Evolutionary conservation across 441 rosid genomes (phyloP), one percentile per base, ranked within the genome.

Genomic region (Theobroma grandiflorum): DNA sequence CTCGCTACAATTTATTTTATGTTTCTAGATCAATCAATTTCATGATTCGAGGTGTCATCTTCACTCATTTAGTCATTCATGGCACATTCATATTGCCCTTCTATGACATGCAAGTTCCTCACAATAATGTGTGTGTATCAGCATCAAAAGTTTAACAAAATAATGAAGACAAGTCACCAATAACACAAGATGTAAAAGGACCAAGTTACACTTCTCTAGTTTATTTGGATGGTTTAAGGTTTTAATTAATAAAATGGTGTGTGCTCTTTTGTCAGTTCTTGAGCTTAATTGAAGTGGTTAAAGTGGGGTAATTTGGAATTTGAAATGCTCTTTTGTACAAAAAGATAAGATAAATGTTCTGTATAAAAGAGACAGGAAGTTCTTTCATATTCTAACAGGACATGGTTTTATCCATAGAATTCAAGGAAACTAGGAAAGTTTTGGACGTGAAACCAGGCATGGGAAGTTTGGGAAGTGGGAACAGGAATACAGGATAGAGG

Each of bases 401-500:
- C 14, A 18, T 55, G 59, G 18, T 18, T 55, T 18, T 18, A 18
- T 55, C 5, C 22, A 58, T 62, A 11, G 40, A 62, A 5, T 33
- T 62, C 66, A 31, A 31, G 16, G 64, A 59, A 22, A 59, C 63
- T 58, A 20, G 9, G 5, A 0, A 22, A 22, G 31, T 9, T 8
- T 8, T 37, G n/a, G 31, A 38, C 65, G 1, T 61, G 61, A 16
- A 26, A 68, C 73, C 55, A 4, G 73, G 38, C 6, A 47, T 22
- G 26, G 14, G 11, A 14, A 67, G 72, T 2, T n/a, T 42, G 72
- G 47, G 20, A 73, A 73, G 37, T 55, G 76, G 65, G 76, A 73
- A 72, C 62, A 20, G 52, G 76, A 57, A 65, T 55, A 72, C 62
- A 20, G 52, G 76, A 57, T 73, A 4, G 6, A n/a, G 50, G 65